A percentile compares a stretch with the other conserved stretches of the same genome.
Conservation (phyloP, 1,139 yeast genomes). For the Kurtzmaniella quercitrusa region DNA sequence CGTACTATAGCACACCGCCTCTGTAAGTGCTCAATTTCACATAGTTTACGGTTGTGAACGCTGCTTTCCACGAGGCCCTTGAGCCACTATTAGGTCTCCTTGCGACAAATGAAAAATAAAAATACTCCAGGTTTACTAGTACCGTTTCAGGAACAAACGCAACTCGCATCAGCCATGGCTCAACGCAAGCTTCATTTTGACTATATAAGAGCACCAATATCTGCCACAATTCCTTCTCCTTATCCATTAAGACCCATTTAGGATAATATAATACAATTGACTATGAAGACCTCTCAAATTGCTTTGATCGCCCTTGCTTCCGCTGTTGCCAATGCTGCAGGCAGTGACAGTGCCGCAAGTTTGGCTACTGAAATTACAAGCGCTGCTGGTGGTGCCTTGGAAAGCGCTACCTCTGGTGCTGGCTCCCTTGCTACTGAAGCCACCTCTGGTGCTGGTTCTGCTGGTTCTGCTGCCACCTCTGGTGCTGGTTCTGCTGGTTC, state of each 20-base stretch:
- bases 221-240: not conserved
- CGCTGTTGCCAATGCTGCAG: conserved; percentile 14
- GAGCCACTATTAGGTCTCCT: not conserved
- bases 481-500: conserved; percentile 6
- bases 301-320: conserved; percentile 13
- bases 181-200: not conserved
- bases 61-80: not conserved
- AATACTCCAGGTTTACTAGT: not conserved
- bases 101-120: not conserved
- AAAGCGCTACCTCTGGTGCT: conserved; percentile 8
- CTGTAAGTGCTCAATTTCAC: conserved; percentile 2
- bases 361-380: no score
- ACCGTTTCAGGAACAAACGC: not conserved
- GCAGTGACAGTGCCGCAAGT: conserved; percentile 1
- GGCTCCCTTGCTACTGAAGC: conserved; percentile 12
- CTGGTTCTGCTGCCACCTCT: conserved; percentile 7
- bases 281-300: conserved; percentile 16
- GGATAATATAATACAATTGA: not conserved
- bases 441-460: conserved; percentile 4
- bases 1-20: not conserved
- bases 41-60: not conserved
- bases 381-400: conserved; percentile 6
- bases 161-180: not conserved
- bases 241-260: not conserved
- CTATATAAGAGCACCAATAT: not conserved